Evolutionary conservation across 305 asterid genomes (phyloP), one percentile per base, ranked within the genome.

Genomic region (Fraxinus dipetala): DNA sequence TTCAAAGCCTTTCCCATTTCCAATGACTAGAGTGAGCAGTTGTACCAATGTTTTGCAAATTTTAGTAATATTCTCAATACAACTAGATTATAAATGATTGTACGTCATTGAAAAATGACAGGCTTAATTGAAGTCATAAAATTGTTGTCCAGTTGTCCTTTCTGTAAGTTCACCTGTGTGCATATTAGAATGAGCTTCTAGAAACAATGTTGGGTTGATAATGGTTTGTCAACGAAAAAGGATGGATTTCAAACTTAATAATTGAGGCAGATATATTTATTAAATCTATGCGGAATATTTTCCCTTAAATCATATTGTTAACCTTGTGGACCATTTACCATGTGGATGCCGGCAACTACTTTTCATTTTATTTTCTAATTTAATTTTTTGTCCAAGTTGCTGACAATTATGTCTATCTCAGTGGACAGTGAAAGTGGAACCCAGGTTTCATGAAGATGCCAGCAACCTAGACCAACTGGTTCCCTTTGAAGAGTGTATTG

Each of bases 341-440:
- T 82, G 70, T 78, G 78, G 54, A 36, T 81, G 75, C 20, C 54
- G 79, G 69, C 28, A 48, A 11, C 20, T 40, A 9, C 48, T 43
- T 20, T 69, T 67, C n/a, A n/a, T 72, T 74, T 75, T 35, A 63
- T 77, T 54, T 30, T 43, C 67, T 61, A 79, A 26, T 67, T 30
- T 6, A 78, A 40, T 77, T 48, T 80, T 79, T 61, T 83, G 85
- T 65, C 65, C 79, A 81, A 74, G 83, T 75, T 43, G 86, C 80
- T 90, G 85, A 84, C 79, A 45, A 67, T 72, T 79, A 80, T 82
- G 84, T 85, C 78, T 80, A 73, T 83, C 80, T 76, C 88, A 96
- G 99, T 94, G 99, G 99, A 90, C 98, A 5, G 98, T 94, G 84
- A 91, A 90, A 88, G 92, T 96, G 82, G 91, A 88, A 82, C 98